Base-by-base conservation (phyloP, 345 rosid genomes). In the Triadica sebifera region DNA sequence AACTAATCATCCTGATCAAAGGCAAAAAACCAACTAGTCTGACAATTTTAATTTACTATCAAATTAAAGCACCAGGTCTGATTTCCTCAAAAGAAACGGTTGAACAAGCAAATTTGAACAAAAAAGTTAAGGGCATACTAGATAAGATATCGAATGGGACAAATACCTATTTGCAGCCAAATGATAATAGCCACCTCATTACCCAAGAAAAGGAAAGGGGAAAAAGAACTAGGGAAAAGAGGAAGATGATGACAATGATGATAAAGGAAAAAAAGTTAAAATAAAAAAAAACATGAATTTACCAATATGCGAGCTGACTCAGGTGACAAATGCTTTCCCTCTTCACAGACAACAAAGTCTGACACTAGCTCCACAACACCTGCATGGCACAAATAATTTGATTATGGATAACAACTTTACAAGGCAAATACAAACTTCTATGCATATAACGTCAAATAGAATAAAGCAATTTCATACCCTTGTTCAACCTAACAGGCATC, bases 241-340 rank as follows among this genome's bases (percentile, higher is more conserved):
- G 46, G 50, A 62, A 38, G 20, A 12, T 19, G 37, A 37, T 5
- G 1, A 67, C 20, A 34, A 46, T 0, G 43, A 55, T n/a, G 15
- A 11, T 11, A 24, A 3, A 58, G 13, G 19, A 12, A n/a, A 10
- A 71, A 8, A 7, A 25, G 47, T 34, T 34, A 29, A 17, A 6
- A 22, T 59, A 25, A 8, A 8, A 39, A 6, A 15, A 16, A 7
- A 67, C 8, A 43, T 43, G 52, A 29, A 75, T 76, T 22, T 70
- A 93, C 98, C 98, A 96, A 86, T 80, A 96, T 90, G 66, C 94
- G 92, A 73, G 96, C 84, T 41, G 99, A 83, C 83, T 93, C 92
- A 4, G 99, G 99, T 17, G 98, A 93, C 77, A 96, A 75, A 24
- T 89, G 90, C 77, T 96, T 90, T 66, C 94, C 96, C 82, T 96